A percentile compares a stretch with the other conserved stretches of the same genome.
phyloP scores from a whole-genome alignment of 164 flowering plant genomes.

The Kalanchoe fedtschenkoi region DNA sequence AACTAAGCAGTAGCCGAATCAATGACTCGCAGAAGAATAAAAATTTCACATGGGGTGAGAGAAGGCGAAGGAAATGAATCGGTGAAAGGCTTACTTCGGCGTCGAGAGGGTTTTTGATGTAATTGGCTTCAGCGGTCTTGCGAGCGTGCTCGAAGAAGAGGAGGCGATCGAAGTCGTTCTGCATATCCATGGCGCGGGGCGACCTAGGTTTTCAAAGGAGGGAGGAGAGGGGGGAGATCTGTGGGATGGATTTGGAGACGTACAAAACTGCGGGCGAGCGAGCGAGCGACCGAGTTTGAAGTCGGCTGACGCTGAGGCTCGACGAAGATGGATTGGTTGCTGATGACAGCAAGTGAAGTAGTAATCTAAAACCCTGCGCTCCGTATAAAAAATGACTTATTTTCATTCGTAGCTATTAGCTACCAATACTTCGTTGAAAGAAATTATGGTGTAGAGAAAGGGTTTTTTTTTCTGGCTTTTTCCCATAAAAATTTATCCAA shows the following conservation, averaged over 20 bases:
- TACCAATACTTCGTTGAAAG: too few species aligned
- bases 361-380: too few species aligned
- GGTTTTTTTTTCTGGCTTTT: too few species aligned
- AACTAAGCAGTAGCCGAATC: not conserved
- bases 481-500: too few species aligned
- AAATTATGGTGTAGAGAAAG: too few species aligned
- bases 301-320: not conserved
- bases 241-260: not conserved
- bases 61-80: not conserved
- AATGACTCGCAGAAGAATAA: not conserved
- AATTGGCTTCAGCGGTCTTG: conserved; percentile 41
- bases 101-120: conserved; percentile 57
- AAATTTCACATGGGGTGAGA: not conserved
- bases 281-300: too few species aligned
- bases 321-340: too few species aligned
- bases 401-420: too few species aligned
- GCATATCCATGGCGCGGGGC: conserved; percentile 36
- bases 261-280: too few species aligned
- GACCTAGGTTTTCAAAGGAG: not conserved
- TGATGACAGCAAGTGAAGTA: too few species aligned
- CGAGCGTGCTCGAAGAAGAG: conserved; percentile 80
- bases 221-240: not conserved
- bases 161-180: conserved; percentile 56
- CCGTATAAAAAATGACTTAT: too few species aligned
- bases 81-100: conserved; percentile 45